phyloP scores from a whole-genome alignment of 441 rosid species.

The Viola pubescens region DNA sequence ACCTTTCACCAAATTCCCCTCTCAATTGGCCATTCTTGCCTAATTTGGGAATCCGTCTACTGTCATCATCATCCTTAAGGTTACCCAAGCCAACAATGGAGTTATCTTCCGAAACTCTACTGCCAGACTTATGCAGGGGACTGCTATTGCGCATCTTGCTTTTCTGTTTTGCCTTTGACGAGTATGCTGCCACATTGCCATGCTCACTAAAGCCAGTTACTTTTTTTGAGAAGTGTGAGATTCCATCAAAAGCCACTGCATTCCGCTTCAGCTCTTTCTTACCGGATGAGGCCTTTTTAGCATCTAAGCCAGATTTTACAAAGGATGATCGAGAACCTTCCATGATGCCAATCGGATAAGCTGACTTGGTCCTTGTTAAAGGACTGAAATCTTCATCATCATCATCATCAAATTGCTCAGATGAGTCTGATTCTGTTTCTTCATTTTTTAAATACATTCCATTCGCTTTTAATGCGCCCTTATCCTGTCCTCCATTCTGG shows the following conservation, averaged over 20 bases:
- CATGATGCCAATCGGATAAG: constrained; percentile 33
- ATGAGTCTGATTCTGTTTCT: constrained; percentile 87
- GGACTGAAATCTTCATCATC: constrained; percentile 42
- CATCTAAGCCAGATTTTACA: constrained; percentile 40
- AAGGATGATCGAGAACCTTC: constrained; percentile 43
- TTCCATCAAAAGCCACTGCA: constrained; percentile 39
- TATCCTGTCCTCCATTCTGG: constrained; percentile 45
- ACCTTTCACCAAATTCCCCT: constrained; percentile 44
- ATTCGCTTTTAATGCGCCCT: constrained; percentile 37
- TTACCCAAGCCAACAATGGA: constrained; percentile 27
- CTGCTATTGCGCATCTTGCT: constrained; percentile 52
- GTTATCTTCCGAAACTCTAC: constrained; percentile 35
- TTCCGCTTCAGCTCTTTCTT: constrained; percentile 41
- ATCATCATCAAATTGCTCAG: constrained; percentile 49
- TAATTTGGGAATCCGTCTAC: constrained; percentile 30
- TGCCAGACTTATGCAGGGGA: constrained; percentile 39
- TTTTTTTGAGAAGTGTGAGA: constrained; percentile 28
- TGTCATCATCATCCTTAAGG: constrained; percentile 34
- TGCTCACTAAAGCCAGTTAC: constrained; percentile 32
- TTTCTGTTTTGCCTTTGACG: constrained; percentile 62
- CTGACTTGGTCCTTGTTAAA: constrained; percentile 40
- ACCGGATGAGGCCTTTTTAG: constrained; percentile 35
- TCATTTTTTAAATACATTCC: constrained; percentile 40
- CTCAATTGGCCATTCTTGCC: constrained; percentile 43
- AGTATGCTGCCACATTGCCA: constrained; percentile 32